phyloP scores from a whole-genome alignment of 2,329 filamentous ascomycete genomes.

The Calonectria hawksworthii region DNA sequence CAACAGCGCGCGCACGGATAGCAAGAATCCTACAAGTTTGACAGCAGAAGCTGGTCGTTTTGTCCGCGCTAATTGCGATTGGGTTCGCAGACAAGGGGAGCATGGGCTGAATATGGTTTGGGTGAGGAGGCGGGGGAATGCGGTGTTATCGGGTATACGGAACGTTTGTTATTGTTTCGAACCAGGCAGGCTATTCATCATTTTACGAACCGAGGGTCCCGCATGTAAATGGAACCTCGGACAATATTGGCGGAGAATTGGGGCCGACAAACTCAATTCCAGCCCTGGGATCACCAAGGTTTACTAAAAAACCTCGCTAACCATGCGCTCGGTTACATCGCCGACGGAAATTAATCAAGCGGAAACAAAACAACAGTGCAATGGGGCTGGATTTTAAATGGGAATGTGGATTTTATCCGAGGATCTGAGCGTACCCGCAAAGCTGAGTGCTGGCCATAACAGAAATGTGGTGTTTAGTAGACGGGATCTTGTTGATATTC shows the following conservation, averaged over 20 bases:
- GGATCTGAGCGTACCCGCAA: too few relatives aligned
- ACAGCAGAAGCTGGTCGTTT: neutral
- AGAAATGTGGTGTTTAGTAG: neutral
- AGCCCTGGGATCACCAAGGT: neutral
- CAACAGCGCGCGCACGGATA: neutral
- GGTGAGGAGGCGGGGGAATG: neutral
- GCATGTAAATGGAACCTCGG: neutral
- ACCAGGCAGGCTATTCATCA: neutral
- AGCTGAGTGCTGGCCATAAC: too few relatives aligned
- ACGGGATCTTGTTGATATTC: neutral
- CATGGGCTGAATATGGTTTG: neutral
- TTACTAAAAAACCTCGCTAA: neutral
- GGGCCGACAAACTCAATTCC: neutral
- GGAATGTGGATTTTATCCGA: neutral
- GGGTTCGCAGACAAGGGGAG: neutral
- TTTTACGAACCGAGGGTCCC: neutral
- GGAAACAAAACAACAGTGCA: neutral
- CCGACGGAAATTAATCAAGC: neutral
- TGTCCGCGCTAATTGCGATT: neutral
- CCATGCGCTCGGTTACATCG: neutral
- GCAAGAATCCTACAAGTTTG: neutral
- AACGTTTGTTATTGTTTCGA: neutral
- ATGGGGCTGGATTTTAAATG: neutral
- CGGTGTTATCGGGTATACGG: neutral
- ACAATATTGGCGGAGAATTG: conserved; percentile 3